Conservation (phyloP, 192 early-diverging fungal genomes). For the Coemansia sp. region DNA sequence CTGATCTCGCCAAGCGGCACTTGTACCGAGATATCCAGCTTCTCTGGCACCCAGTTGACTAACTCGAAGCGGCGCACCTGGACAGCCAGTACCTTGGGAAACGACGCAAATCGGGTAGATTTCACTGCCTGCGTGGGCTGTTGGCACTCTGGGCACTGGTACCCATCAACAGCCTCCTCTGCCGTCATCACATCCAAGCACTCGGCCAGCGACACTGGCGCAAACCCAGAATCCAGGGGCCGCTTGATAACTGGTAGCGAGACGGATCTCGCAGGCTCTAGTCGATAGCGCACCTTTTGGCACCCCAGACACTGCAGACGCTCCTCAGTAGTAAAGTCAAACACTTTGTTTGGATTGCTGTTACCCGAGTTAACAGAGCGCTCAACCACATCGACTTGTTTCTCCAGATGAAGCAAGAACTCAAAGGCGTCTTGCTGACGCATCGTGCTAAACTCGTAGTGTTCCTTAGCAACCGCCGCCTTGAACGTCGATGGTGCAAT, state of each 20-base stretch:
- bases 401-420: slow-evolving; percentile 81
- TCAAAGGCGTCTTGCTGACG: slow-evolving; percentile 98
- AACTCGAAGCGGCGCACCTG: slow-evolving; percentile 73
- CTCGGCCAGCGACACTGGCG: slow-evolving; percentile 60
- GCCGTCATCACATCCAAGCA: slow-evolving; percentile 66
- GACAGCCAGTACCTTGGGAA: slow-evolving; percentile 73
- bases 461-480: slow-evolving; percentile 78
- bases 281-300: slow-evolving; percentile 76
- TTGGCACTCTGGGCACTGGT: slow-evolving; percentile 65
- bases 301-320: slow-evolving; percentile 87
- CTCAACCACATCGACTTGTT: slow-evolving; percentile 78
- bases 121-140: slow-evolving; percentile 62
- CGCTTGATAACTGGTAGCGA: slow-evolving; percentile 74
- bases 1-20: slow-evolving; percentile 58
- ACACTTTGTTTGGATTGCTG: slow-evolving; percentile 75
- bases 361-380: slow-evolving; percentile 55
- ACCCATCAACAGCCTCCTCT: slow-evolving; percentile 60
- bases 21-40: slow-evolving; percentile 62
- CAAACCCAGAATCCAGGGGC: slow-evolving; percentile 18
- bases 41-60: slow-evolving; percentile 81
- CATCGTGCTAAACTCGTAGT: slow-evolving; percentile 97
- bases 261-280: slow-evolving; percentile 55
- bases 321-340: slow-evolving; percentile 81
- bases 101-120: slow-evolving; percentile 70
- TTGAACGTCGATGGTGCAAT: slow-evolving; percentile 94